Evolutionary conservation across 75 land plant species (phyloP).

Genomic region (Adiantum capillusveneris): DNA sequence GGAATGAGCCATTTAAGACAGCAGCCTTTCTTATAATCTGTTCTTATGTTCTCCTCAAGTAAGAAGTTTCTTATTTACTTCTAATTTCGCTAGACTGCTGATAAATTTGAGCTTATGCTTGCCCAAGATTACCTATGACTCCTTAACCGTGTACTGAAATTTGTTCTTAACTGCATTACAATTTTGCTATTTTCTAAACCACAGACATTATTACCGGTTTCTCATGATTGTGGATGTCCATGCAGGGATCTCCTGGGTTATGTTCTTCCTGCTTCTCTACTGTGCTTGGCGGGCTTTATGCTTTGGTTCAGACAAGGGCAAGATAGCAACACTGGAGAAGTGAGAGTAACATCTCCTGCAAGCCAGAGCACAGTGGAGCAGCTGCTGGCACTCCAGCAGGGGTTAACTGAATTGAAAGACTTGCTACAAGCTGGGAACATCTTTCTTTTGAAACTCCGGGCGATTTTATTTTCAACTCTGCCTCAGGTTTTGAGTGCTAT

Average conservation of each 20-base stretch:
- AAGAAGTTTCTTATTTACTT: slow-evolving; percentile 1
- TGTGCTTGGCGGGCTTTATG: slow-evolving; percentile 58
- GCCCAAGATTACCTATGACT: no score
- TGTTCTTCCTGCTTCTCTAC: slow-evolving; percentile 34
- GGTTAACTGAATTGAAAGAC: slow-evolving; percentile 62
- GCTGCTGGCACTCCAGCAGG: slow-evolving; percentile 84
- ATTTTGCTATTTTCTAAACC: no score
- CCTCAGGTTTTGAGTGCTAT: slow-evolving; percentile 71
- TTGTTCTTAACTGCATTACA: no score
- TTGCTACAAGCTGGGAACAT: slow-evolving; percentile 83
- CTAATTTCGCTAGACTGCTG: no score
- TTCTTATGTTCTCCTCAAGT: slow-evolving; percentile 65
- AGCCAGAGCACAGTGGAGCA: slow-evolving; percentile 85
- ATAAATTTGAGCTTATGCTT: no score
- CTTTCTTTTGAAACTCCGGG: slow-evolving; percentile 69
- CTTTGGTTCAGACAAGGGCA: slow-evolving; percentile 47
- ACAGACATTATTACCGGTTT: no score
- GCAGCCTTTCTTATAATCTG: slow-evolving; percentile 43
- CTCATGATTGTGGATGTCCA: no score
- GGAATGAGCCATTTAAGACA: slow-evolving; percentile 80
- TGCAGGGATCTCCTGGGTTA: slow-evolving; percentile 74
- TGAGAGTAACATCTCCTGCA: slow-evolving; percentile 72
- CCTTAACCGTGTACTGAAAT: no score
- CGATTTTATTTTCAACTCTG: slow-evolving; percentile 57
- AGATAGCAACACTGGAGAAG: slow-evolving; percentile 33